A percentile compares a stretch with the other conserved stretches of the same genome.
Evolutionary conservation across 768 basidiomycete genomes (phyloP).

Genomic region (Myochromella boudieri): DNA sequence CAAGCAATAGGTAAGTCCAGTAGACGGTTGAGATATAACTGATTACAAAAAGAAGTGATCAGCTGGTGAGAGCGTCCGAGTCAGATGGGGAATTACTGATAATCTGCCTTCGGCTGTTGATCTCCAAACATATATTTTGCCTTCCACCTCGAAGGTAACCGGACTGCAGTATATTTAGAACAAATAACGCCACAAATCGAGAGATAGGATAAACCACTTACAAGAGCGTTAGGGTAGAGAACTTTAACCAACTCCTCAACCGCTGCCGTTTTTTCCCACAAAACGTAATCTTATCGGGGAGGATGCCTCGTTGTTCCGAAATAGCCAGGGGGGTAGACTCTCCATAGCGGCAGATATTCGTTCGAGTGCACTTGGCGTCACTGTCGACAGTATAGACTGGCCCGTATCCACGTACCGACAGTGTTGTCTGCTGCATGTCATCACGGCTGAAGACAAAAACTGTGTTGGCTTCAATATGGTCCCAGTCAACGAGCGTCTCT

Average conservation of each 20-base stretch:
- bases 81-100: conserved; percentile 12
- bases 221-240: conserved; percentile 20
- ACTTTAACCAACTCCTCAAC: conserved; percentile 22
- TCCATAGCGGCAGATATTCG: conserved; percentile 15
- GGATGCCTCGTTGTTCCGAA: conserved; percentile 17
- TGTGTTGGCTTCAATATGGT: conserved; percentile 13
- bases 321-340: conserved; percentile 18
- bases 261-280: conserved; percentile 17
- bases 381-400: conserved; percentile 18
- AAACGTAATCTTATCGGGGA: conserved; percentile 23
- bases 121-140: conserved; percentile 22
- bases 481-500: conserved; percentile 18
- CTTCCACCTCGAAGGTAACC: conserved; percentile 21
- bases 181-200: background rate
- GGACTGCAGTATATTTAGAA: conserved; percentile 15
- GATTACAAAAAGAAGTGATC: background rate
- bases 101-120: conserved; percentile 17
- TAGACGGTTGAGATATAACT: conserved; percentile 6
- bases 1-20: conserved; percentile 21
- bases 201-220: conserved; percentile 9
- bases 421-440: conserved; percentile 18
- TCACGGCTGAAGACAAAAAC: conserved; percentile 17
- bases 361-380: conserved; percentile 14
- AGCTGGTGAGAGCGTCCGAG: background rate
- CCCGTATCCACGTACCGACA: conserved; percentile 17